A percentile compares a stretch with the other conserved stretches of the same genome.
Evolutionary conservation across 2,329 filamentous ascomycete genomes (phyloP).

Genomic region (Clarireedia monteithiana): DNA sequence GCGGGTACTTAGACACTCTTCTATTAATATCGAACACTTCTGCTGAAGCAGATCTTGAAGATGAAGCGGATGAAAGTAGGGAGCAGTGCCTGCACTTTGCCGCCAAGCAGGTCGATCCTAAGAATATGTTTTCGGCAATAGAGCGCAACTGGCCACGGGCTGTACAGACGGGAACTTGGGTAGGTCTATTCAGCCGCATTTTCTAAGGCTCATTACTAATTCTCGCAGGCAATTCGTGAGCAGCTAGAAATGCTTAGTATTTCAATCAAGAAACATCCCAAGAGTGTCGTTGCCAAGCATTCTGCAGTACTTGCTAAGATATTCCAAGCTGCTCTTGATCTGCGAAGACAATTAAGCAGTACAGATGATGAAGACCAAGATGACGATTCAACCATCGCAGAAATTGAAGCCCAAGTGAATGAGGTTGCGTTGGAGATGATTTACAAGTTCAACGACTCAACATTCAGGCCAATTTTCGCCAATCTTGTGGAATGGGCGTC

Average conservation of each 20-base stretch:
- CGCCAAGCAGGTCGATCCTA: constrained; percentile 69
- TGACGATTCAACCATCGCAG: constrained; percentile 40
- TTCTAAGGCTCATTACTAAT: constrained; percentile 15
- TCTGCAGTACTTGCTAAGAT: constrained; percentile 59
- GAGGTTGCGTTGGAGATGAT: constrained; percentile 79
- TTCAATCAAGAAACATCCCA: constrained; percentile 69
- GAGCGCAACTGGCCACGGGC: constrained; percentile 65
- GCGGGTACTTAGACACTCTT: constrained; percentile 63
- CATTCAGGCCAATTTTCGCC: constrained; percentile 86
- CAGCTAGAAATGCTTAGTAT: constrained; percentile 61
- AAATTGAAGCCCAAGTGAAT: constrained; percentile 59
- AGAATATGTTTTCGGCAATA: constrained; percentile 66
- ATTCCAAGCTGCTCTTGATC: constrained; percentile 52
- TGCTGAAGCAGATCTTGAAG: constrained; percentile 52
- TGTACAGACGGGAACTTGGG: constrained; percentile 51
- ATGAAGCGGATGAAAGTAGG: constrained; percentile 57
- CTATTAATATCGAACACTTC: constrained; percentile 67
- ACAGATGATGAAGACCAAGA: constrained; percentile 35
- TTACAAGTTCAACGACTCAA: constrained; percentile 90
- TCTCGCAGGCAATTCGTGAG: constrained; percentile 53
- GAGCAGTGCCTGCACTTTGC: constrained; percentile 64
- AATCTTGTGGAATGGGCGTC: constrained; percentile 77
- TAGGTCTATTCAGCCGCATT: constrained; percentile 34
- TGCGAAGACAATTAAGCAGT: constrained; percentile 49
- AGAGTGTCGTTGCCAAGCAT: constrained; percentile 71